These are phyloP conservation scores for Cenococcum geophilum DNA, from an alignment of 495 filamentous ascomycete genomes.

Conservation along the genomic window DNA sequence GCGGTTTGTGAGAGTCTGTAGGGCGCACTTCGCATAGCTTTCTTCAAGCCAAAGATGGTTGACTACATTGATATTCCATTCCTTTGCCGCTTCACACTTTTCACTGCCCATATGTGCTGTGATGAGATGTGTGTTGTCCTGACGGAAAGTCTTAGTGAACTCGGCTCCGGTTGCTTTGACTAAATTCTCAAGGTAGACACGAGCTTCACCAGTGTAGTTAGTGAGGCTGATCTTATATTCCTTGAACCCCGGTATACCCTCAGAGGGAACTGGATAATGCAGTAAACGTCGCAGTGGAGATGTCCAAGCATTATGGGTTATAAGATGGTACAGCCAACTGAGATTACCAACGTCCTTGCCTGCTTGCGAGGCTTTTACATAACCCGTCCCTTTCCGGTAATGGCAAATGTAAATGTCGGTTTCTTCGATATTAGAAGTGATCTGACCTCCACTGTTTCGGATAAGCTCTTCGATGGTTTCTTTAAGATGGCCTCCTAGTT, in stretches of 20 bases:
- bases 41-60: conserved; percentile 99
- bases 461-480: conserved; percentile 66
- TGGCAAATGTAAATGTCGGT: conserved; percentile 82
- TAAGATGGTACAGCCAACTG: conserved; percentile 87
- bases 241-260: conserved; percentile 73
- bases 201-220: conserved; percentile 92
- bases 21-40: conserved; percentile 80
- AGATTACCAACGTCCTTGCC: conserved; percentile 85
- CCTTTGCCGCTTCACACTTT: conserved; percentile 82
- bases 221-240: conserved; percentile 75
- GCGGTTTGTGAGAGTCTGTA: conserved; percentile 57
- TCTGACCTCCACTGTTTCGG: conserved; percentile 56
- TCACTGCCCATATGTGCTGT: conserved; percentile 82
- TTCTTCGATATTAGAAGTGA: conserved; percentile 59
- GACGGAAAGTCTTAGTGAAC: conserved; percentile 87
- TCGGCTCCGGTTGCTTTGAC: conserved; percentile 73
- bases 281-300: conserved; percentile 71
- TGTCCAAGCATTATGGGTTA: conserved; percentile 82
- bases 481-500: conserved; percentile 57
- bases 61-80: conserved; percentile 84
- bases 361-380: conserved; percentile 63
- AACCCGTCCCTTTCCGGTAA: conserved; percentile 75
- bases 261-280: conserved; percentile 77
- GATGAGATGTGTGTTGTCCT: conserved; percentile 91
- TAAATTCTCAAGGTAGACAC: conserved; percentile 88